These are phyloP conservation scores for Pyricularia grisea DNA, from an alignment of 2,329 filamentous ascomycete genomes.

Conservation along the genomic window DNA sequence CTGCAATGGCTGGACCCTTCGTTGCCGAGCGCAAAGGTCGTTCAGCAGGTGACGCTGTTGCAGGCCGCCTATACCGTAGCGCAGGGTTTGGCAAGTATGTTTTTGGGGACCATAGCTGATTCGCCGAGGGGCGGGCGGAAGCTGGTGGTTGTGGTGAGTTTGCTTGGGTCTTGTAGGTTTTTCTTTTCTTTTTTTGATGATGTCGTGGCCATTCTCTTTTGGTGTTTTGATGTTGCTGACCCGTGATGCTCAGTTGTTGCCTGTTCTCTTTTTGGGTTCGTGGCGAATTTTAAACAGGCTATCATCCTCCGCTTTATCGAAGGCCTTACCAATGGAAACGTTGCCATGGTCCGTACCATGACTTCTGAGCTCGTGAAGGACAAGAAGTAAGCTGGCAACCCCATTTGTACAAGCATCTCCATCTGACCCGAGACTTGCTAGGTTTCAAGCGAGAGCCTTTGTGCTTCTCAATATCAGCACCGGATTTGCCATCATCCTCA, in stretches of 20 bases:
- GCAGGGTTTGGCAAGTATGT: neutral
- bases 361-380: neutral
- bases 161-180: neutral
- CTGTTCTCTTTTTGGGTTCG: neutral
- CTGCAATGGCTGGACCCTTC: neutral
- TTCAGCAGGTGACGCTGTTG: neutral
- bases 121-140: neutral
- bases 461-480: neutral
- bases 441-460: neutral
- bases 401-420: neutral
- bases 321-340: neutral
- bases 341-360: neutral
- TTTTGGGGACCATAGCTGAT: neutral
- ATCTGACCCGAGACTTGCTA: neutral
- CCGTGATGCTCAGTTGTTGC: neutral
- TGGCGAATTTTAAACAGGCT: neutral
- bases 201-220: neutral
- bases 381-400: neutral
- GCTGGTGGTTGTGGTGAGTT: neutral
- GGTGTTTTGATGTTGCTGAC: neutral
- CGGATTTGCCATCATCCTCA: neutral
- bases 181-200: neutral
- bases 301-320: neutral
- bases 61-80: neutral
- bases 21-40: neutral